Percentiles rank a stretch among this genome's conserved stretches.
phyloP scores from a whole-genome alignment of 768 basidiomycete species.

The Rhizopogon vinicolor region DNA sequence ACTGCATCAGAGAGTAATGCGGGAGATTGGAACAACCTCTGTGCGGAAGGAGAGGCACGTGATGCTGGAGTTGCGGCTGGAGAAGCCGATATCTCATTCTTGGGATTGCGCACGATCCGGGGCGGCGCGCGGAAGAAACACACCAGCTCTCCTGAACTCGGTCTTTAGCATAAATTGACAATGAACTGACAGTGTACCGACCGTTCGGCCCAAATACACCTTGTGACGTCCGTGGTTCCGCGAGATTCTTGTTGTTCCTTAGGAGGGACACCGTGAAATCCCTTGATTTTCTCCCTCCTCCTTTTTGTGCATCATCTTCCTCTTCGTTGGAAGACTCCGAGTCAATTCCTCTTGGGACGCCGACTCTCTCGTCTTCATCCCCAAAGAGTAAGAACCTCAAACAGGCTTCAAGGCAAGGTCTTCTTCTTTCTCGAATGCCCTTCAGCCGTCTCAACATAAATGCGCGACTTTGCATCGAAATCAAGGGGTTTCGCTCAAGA shows the following conservation, averaged over 20 bases:
- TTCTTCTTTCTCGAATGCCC: slow-evolving; percentile 60
- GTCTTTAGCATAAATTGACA: neutral
- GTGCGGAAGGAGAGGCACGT: slow-evolving; percentile 15
- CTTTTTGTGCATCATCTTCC: slow-evolving; percentile 28
- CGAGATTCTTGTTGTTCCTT: slow-evolving; percentile 69
- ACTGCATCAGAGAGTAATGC: slow-evolving; percentile 72
- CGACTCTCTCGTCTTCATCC: slow-evolving; percentile 50
- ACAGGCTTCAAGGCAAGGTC: slow-evolving; percentile 84
- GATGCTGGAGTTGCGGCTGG: slow-evolving; percentile 28
- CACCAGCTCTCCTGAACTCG: slow-evolving; percentile 69
- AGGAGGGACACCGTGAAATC: slow-evolving; percentile 52
- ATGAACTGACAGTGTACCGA: slow-evolving; percentile 23
- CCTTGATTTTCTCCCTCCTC: slow-evolving; percentile 34
- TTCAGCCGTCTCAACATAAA: slow-evolving; percentile 77
- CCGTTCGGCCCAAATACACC: slow-evolving; percentile 89
- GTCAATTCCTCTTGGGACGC: slow-evolving; percentile 35
- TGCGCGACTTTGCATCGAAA: slow-evolving; percentile 72
- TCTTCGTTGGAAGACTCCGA: slow-evolving; percentile 68
- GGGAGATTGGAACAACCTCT: slow-evolving; percentile 54
- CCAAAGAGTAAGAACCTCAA: slow-evolving; percentile 76
- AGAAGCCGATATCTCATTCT: slow-evolving; percentile 46
- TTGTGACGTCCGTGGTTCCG: slow-evolving; percentile 82
- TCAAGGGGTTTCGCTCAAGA: slow-evolving; percentile 77
- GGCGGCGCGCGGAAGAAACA: slow-evolving; percentile 82
- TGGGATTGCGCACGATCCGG: slow-evolving; percentile 56